Conservation (phyloP, 495 filamentous ascomycete species). For the Rusavskia elegans region DNA sequence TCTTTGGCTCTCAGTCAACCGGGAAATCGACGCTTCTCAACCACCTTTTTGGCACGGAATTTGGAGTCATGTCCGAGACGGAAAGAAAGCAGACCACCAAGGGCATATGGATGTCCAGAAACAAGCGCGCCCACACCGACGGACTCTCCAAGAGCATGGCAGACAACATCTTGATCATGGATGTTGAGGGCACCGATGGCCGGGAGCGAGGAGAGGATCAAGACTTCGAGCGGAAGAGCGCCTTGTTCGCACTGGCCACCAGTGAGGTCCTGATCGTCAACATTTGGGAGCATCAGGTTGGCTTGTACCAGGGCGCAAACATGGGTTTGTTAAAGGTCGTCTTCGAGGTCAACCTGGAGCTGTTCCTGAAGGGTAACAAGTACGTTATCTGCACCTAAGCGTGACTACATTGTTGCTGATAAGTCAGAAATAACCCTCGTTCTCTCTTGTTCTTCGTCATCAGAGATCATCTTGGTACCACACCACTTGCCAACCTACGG, state of each 20-base stretch:
- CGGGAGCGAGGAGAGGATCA: slow-evolving; percentile 94
- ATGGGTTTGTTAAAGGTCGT: slow-evolving; percentile 98
- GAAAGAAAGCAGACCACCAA: slow-evolving; percentile 93
- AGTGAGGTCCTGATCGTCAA: slow-evolving; percentile 98
- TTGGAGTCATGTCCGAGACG: slow-evolving; percentile 87
- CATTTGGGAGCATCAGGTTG: slow-evolving; percentile 98
- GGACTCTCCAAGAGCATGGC: slow-evolving; percentile 48
- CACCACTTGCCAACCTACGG: slow-evolving; percentile 73
- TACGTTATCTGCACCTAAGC: slow-evolving; percentile 26
- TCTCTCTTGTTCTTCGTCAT: slow-evolving; percentile 98
- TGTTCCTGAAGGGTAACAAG: slow-evolving; percentile 90
- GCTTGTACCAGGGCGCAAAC: slow-evolving; percentile 94
- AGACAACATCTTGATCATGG: slow-evolving; percentile 97
- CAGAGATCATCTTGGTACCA: slow-evolving; percentile 84
- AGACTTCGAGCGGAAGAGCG: slow-evolving; percentile 96
- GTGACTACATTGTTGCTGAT: slow-evolving; percentile 11
- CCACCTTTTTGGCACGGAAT: slow-evolving; percentile 86
- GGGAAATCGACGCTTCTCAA: slow-evolving; percentile 97
- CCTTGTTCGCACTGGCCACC: slow-evolving; percentile 88
- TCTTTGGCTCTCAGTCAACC: slow-evolving; percentile 96
- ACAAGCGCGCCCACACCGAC: slow-evolving; percentile 37
- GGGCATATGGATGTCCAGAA: slow-evolving; percentile 98
- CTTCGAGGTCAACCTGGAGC: slow-evolving; percentile 93
- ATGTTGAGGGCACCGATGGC: slow-evolving; percentile 95
- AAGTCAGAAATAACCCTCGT: slow-evolving; percentile 59